Evolutionary conservation across 306 rosid species (phyloP).

Genomic region (Glycyrrhiza uralensis): DNA sequence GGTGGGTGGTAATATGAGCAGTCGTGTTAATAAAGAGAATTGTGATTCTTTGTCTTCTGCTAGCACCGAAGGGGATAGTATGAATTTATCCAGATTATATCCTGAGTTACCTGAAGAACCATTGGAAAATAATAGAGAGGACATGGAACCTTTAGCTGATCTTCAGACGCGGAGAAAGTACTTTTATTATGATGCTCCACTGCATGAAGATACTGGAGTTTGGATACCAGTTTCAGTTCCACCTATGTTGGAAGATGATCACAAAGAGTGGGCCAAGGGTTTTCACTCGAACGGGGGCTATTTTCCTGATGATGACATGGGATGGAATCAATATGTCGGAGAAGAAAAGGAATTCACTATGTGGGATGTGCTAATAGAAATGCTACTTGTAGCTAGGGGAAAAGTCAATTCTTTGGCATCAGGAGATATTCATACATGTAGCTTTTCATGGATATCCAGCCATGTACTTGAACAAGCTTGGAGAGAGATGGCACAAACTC

Average conservation of each 20-base stretch:
- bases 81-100: slow-evolving; percentile 29
- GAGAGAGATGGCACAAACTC: slow-evolving; percentile 91
- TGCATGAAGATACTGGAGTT: slow-evolving; percentile 78
- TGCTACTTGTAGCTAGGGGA: slow-evolving; percentile 82
- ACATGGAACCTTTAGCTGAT: slow-evolving; percentile 29
- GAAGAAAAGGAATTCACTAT: slow-evolving; percentile 86
- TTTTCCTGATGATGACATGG: slow-evolving; percentile 86
- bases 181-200: slow-evolving; percentile 75
- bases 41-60: slow-evolving; percentile 22
- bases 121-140: slow-evolving; percentile 31
- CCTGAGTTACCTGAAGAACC: slow-evolving; percentile 31
- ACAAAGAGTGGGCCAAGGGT: slow-evolving; percentile 65
- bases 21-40: background rate
- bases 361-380: slow-evolving; percentile 96
- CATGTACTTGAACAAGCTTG: slow-evolving; percentile 86
- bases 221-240: slow-evolving; percentile 99
- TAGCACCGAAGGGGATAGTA: slow-evolving; percentile 17
- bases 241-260: slow-evolving; percentile 83
- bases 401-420: slow-evolving; percentile 70
- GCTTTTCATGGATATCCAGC: slow-evolving; percentile 61
- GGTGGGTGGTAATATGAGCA: slow-evolving; percentile 25
- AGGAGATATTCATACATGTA: slow-evolving; percentile 42
- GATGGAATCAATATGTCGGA: slow-evolving; percentile 69
- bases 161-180: slow-evolving; percentile 48
- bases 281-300: slow-evolving; percentile 71